Evolutionary conservation across 208 protist genomes (phyloP).

Genomic region (Crithidia sp.): DNA sequence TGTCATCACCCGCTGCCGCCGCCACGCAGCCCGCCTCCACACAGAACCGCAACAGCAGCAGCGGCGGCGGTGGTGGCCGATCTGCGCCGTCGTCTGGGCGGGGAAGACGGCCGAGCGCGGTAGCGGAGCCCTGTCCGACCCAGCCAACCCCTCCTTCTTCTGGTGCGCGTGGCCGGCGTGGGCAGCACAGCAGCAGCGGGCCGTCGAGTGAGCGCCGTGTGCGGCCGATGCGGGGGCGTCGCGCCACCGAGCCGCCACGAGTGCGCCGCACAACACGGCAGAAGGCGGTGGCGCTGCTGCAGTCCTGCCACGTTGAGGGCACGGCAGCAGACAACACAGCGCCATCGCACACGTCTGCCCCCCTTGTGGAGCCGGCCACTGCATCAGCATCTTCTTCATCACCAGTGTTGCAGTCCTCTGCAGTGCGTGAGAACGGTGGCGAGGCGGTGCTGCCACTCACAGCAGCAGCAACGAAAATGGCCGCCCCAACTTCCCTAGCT

Average conservation of each 20-base stretch:
- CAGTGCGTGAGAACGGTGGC: background rate
- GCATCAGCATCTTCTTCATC: no score
- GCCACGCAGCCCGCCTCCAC: slow-evolving; percentile 2
- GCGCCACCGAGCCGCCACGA: slow-evolving; percentile 17
- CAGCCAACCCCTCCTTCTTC: no score
- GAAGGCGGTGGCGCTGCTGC: slow-evolving; percentile 24
- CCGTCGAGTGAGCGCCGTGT: background rate
- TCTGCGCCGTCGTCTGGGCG: no score
- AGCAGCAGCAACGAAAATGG: background rate
- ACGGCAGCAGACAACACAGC: background rate
- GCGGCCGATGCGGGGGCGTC: slow-evolving; percentile 31
- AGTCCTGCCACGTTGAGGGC: background rate
- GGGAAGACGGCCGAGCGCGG: no score
- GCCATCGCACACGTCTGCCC: background rate
- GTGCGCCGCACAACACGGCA: slow-evolving; percentile 6
- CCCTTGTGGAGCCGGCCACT: no score
- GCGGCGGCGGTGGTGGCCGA: background rate
- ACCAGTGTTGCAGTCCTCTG: background rate
- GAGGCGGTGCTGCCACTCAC: background rate
- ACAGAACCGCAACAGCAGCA: slow-evolving; percentile 6
- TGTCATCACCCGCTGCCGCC: background rate
- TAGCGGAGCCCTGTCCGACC: no score
- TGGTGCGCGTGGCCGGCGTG: no score
- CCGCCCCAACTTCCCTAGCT: background rate
- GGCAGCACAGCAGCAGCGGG: no score